Conservation (phyloP, 176 grass and related monocot genomes). For the Luzula sylvatica region DNA sequence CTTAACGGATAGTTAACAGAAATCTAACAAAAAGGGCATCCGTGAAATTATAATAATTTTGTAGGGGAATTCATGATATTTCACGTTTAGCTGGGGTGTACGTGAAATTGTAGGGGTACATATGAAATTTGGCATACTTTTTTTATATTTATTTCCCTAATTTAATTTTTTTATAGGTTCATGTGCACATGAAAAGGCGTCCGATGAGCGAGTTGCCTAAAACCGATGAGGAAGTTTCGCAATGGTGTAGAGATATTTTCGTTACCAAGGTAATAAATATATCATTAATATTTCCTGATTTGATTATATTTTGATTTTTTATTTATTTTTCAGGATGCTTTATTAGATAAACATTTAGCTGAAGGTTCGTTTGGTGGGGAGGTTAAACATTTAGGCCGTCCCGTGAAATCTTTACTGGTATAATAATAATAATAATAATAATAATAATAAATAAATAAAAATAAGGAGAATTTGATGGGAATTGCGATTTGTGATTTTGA, state of each 20-base stretch:
- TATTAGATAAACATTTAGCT: conserved; percentile 77
- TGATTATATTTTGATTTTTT: neutral
- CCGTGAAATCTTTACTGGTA: conserved; percentile 89
- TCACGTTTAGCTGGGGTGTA: neutral
- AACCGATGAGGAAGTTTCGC: conserved; percentile 66
- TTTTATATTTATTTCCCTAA: neutral
- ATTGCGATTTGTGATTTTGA: too few relatives aligned
- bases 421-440: too few relatives aligned
- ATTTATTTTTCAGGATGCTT: conserved; percentile 44
- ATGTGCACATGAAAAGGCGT: conserved; percentile 83
- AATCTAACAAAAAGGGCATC: too few relatives aligned
- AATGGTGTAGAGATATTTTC: conserved; percentile 89
- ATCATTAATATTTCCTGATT: neutral
- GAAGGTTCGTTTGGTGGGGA: conserved; percentile 65
- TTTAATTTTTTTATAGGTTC: conserved; percentile 40
- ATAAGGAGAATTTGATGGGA: too few relatives aligned
- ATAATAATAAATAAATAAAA: too few relatives aligned
- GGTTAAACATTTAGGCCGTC: conserved; percentile 63
- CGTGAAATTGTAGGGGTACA: too few relatives aligned
- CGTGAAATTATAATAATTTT: too few relatives aligned
- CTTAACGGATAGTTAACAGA: too few relatives aligned
- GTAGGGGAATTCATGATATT: too few relatives aligned
- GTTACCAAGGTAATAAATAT: conserved; percentile 51
- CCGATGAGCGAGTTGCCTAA: conserved; percentile 70
- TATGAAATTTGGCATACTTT: too few relatives aligned